Conservation (phyloP, 75 land plant genomes). For the Cupressus sempervirens region DNA sequence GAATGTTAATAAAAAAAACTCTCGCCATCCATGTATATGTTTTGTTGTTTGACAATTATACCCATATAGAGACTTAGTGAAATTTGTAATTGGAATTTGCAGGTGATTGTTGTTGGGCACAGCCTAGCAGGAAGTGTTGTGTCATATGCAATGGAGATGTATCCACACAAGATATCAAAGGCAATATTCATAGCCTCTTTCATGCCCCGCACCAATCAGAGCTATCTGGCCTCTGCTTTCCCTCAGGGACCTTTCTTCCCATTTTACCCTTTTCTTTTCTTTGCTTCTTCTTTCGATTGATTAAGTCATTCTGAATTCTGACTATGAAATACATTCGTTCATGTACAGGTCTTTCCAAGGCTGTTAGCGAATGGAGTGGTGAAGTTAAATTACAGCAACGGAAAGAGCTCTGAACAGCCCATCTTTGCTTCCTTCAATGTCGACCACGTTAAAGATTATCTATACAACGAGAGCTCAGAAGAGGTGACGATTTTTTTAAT, state of each 20-base stretch:
- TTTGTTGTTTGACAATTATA: not conserved
- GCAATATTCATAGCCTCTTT: constrained; percentile 30
- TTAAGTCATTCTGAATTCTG: not conserved
- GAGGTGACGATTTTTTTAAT: not conserved
- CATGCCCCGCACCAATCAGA: constrained; percentile 18
- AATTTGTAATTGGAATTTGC: not conserved
- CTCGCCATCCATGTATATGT: too few relatives aligned
- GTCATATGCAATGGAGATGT: constrained; percentile 31
- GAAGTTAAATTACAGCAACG: not conserved
- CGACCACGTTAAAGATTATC: not conserved
- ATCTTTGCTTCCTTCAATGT: not conserved
- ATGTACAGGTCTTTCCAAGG: not conserved
- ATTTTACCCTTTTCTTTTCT: not conserved
- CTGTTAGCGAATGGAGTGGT: not conserved
- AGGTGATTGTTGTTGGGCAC: constrained; percentile 35
- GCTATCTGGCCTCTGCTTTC: constrained; percentile 1
- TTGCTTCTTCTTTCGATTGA: not conserved
- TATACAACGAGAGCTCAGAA: constrained; percentile 17
- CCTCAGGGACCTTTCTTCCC: not conserved
- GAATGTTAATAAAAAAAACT: too few relatives aligned
- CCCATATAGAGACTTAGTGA: not conserved
- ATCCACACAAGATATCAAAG: constrained; percentile 24
- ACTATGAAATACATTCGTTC: not conserved
- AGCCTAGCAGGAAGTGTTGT: constrained; percentile 24
- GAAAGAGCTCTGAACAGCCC: not conserved